Evolutionary conservation across 2,329 filamentous ascomycete species (phyloP), one percentile per base, ranked within the genome.

Genomic region (Septoria linicola): DNA sequence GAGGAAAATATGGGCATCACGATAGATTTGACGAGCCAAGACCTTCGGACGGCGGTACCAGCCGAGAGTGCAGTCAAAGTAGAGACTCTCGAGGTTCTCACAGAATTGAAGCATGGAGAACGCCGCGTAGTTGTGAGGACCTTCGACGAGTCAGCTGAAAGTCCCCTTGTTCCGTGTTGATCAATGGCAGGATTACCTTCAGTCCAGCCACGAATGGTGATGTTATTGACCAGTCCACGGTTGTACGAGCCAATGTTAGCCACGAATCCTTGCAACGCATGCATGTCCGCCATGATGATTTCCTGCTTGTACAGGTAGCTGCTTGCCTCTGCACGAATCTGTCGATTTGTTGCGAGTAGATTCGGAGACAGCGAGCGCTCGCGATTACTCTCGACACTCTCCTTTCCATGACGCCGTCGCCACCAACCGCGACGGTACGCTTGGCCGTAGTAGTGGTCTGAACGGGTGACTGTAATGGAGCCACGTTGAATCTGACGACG

Each of bases 301-400:
- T 62, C 62, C 16, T 59, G 54, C 43, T 55, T 55, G 55, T 68
- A 67, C 3, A 68, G 57, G 19, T 60, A 57, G 35, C 52, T 56
- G 49, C 59, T 55, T 5, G 54, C 61, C 35, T 68, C 64, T 4
- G 42, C 42, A 13, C 62, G 54, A 32, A 68, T 63, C 36, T 66
- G 64, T 49, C 61, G 59, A 55, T 53, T 63, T 39, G 62, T 59
- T 6, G 60, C 63, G 1, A 67, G 53, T 5, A 68, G 50, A n/a
- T 54, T 55, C 7, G 65, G 65, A 13, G 56, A 31, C 13, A 62
- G 47, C 10, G 21, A 21, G 2, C 44, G 46, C 3, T 39, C 40
- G 14, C 14, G 23, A 10, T 41, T 34, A 4, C 14, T 34, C 17
- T 48, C 36, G 8, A 11, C 20, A 36, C 43, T 19, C 3, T 8